Base-by-base conservation (phyloP, 2,329 filamentous ascomycete genomes). In the Monilinia laxa region DNA sequence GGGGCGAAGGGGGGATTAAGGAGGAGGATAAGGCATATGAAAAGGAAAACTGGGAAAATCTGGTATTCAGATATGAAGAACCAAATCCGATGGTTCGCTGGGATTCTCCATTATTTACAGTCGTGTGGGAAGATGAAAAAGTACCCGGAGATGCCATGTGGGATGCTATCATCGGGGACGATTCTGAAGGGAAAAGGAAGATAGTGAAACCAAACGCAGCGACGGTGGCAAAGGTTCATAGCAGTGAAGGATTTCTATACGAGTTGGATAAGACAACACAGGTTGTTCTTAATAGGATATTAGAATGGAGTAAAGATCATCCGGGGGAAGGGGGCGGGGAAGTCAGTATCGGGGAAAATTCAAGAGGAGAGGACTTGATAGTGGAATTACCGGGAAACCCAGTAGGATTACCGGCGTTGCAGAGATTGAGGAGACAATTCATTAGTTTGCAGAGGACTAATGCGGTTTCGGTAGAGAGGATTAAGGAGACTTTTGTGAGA, bases 1-100 rank as follows among this genome's bases (percentile, higher is more conserved):
- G 6, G 25, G 77, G 75, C 52, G 76, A 76, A 51, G 64, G 47
- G 56, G 71, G 69, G 28, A 70, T 67, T 23, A 65, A 52, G 55
- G 59, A 72, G 65, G 67, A 80, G 80, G 69, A 73, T 1, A 66
- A 69, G 35, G 70, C 71, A 14, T 75, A 75, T 65, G 73, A 73
- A 31, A 69, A 47, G 18, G 72, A 73, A 9, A 73, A 73, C 23
- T 75, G 75, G 71, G 74, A 76, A 18, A 77, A 77, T 64, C 64
- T 77, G 40, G 75, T 77, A 45, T 94, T 92, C 75, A 83, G 91
- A 65, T 93, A 93, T 76, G 91, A 96, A 78, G 91, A 96, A 78
- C 91, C 92, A 18, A 95, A 94, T 76, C 86, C 88, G 28, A 93
- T 94, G 90, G 89, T 85, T 2, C 81, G 91, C 54, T 96, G 92